Base-by-base conservation (phyloP, 805 yeast genomes). In the Wickerhamomyces rabaulensis region DNA sequence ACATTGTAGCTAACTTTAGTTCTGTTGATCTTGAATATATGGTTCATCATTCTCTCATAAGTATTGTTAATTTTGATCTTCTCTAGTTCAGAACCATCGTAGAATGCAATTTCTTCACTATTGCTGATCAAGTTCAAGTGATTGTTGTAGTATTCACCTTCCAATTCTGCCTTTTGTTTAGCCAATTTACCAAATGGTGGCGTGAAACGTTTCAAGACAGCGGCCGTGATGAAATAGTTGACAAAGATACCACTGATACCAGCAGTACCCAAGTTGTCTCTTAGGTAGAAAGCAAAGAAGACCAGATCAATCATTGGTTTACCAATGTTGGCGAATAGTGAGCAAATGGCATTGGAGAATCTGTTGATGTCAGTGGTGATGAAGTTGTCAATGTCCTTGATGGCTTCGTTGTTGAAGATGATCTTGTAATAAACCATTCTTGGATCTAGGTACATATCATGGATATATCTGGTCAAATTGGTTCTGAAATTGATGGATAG, bases 21-120 rank as follows among this genome's bases (percentile, higher is more conserved):
- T 50, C 77, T 71, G 54, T 81, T 78, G 47, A 82, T 78, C 45
- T 70, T 69, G 40, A 73, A 65, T 46, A 80, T 68, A 52, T 83
- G 88, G 25, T 67, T 63, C 61, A 74, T 73, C 53, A 91, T 73
- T 36, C 71, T 72, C 17, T 70, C 63, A 61, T 84, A 90, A 16
- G 85, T 74, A 37, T 72, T 73, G 31, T 65, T 67, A 43, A 90
- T 78, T 57, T 86, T 86, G 9, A 66, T 58, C 58, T 83, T 84
- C 65, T 91, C 97, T 49, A 90, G 77, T 12, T 73, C 70, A 0
- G 92, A 82, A 19, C 98, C 98, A 61, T 90, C 90, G 63, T 90
- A 91, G 61, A 91, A 91, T 0, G 96, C 95, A 56, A 91, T 89
- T 62, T 91, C 97, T 67, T 91, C 98, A 59, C 90, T 84, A 59